These are phyloP conservation scores for Salvia hispanica DNA, from an alignment of 257 asterid genomes.

Conservation along the genomic window DNA sequence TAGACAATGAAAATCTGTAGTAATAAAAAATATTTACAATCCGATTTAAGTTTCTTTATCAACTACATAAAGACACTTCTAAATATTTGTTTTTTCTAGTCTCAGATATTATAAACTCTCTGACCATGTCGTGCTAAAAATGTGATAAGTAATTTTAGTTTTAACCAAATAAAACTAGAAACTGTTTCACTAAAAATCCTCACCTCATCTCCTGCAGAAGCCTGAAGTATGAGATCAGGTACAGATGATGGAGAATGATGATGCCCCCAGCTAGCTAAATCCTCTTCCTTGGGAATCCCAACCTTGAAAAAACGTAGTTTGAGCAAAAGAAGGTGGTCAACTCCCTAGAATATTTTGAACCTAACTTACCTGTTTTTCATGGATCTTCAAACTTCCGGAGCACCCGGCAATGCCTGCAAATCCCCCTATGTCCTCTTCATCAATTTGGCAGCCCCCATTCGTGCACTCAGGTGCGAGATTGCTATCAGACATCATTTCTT, in stretches of 20 bases:
- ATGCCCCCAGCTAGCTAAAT: conserved; percentile 92
- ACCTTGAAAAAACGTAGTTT: conserved; percentile 50
- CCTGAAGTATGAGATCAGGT: conserved; percentile 84
- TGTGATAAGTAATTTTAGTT: neutral
- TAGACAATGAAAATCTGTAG: neutral
- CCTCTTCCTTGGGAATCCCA: conserved; percentile 95
- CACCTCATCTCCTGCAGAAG: conserved; percentile 96
- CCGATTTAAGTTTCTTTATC: neutral
- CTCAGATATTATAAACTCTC: neutral
- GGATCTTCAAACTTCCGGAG: conserved; percentile 58
- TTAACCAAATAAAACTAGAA: conserved; percentile 15
- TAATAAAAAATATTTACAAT: neutral
- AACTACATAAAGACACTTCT: neutral
- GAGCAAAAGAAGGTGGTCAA: conserved; percentile 24
- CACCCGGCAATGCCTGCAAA: conserved; percentile 83
- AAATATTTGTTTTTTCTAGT: neutral
- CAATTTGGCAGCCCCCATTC: conserved; percentile 39
- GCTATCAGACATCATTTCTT: conserved; percentile 40
- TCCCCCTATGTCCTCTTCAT: conserved; percentile 89
- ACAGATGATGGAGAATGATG: conserved; percentile 78
- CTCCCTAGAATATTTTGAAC: conserved; percentile 24
- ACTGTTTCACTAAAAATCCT: conserved; percentile 28
- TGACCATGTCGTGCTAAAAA: conserved; percentile 10
- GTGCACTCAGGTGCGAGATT: conserved; percentile 36
- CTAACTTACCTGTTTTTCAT: conserved; percentile 75